These are phyloP conservation scores for Petunia hybrid DNA, from an alignment of 305 asterid genomes.

Conservation along the genomic window DNA sequence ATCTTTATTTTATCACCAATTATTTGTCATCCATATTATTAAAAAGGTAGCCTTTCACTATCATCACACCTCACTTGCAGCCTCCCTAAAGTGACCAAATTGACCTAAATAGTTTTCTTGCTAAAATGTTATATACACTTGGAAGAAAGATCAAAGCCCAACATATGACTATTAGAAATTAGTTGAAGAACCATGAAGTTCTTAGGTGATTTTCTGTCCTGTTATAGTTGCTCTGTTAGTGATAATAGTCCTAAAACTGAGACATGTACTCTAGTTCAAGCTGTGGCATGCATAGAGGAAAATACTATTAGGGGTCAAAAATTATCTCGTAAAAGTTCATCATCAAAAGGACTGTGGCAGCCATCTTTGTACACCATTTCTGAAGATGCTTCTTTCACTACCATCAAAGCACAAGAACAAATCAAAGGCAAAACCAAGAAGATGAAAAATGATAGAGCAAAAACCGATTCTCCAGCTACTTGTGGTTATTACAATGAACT, in stretches of 20 bases:
- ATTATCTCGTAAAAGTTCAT: constrained; percentile 25
- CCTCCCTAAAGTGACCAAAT: neutral
- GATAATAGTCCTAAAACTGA: constrained; percentile 6
- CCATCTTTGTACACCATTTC: constrained; percentile 31
- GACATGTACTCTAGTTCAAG: constrained; percentile 10
- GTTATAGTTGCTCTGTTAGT: constrained; percentile 24
- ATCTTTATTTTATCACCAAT: constrained; percentile 20
- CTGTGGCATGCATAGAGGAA: constrained; percentile 4
- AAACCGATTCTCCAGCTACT: constrained; percentile 5
- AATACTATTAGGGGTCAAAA: neutral
- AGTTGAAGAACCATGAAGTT: constrained; percentile 17
- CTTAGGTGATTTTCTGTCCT: constrained; percentile 22
- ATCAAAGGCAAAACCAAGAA: constrained; percentile 19
- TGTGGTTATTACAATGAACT: constrained; percentile 16
- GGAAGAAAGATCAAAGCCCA: neutral
- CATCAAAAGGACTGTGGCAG: constrained; percentile 30
- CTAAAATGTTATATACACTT: constrained; percentile 2
- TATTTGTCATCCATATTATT: constrained; percentile 11
- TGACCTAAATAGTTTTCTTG: constrained; percentile 11
- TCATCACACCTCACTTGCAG: constrained; percentile 26
- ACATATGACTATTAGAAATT: neutral
- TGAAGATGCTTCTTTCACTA: neutral
- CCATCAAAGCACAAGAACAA: constrained; percentile 19
- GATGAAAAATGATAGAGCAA: constrained; percentile 2
- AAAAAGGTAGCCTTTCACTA: constrained; percentile 24